Evolutionary conservation across 805 yeast species (phyloP), one percentile per base, ranked within the genome.

Genomic region (Aciculoconidium aculeatum): DNA sequence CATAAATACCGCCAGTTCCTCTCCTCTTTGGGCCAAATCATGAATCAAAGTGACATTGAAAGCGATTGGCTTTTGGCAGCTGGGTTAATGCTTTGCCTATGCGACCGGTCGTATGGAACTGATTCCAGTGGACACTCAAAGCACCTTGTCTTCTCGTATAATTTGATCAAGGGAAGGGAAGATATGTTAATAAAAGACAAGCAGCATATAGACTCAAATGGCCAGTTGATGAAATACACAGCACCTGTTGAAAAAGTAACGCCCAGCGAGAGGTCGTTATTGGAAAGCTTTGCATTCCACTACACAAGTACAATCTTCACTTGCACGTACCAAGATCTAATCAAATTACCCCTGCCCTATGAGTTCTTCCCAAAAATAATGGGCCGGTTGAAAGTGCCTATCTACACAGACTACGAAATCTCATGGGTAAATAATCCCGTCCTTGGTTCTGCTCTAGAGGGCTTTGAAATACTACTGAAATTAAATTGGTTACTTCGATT

Each of bases 371-470:
- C 27, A 3, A 25, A 25, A 40, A 21, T 52, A 55, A 3, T 51
- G 53, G 26, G 51, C 52, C 30, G 45, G 51, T 46, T 62, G 28
- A 52, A 54, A 17, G 36, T 45, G 2, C 69, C 67, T 9, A 33
- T 67, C 4, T 61, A 55, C 35, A 39, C 39, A 22, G 45, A 51
- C 15, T 51, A 61, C 35, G 53, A 49, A 9, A 56, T 54, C n/a
- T 41, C 42, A n/a, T 62, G 67, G 67, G 58, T 61, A 65, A 62
- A 61, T 32, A 59, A 62, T 34, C 69, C 69, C 0, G 55, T 62
- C 1, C 34, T 58, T 7, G 69, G 69, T 2, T 56, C 65, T 5
- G 52, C 65, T 1, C 39, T 48, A 3, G 59, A 51, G 16, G 54
- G 60, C 17, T 55, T 58, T 32, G 69, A 63, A 28, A 42, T 57